These are phyloP conservation scores for Parastagonospora nodorum DNA, from an alignment of 2,329 filamentous ascomycete species.

Conservation along the genomic window DNA sequence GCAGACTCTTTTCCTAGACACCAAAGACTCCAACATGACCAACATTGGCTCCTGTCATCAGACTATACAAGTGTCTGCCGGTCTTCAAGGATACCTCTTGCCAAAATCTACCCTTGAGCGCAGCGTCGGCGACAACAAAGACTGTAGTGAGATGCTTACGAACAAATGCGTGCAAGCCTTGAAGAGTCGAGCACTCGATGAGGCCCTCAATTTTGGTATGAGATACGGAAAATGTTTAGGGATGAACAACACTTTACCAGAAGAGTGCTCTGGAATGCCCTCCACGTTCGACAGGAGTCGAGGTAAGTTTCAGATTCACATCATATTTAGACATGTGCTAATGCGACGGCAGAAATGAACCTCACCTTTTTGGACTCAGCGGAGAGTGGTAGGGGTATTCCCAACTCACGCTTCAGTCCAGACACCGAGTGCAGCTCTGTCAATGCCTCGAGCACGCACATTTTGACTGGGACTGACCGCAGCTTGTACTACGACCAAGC, in stretches of 20 bases:
- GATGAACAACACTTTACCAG: background rate
- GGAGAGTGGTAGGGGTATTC: background rate
- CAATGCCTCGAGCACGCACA: background rate
- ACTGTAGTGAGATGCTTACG: background rate
- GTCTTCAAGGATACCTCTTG: background rate
- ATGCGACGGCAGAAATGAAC: background rate
- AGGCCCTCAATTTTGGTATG: background rate
- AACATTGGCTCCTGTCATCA: background rate
- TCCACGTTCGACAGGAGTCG: too few relatives aligned
- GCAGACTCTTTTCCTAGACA: background rate
- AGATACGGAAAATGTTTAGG: background rate
- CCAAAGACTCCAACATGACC: background rate
- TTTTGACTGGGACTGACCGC: background rate
- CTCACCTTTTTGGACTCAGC: background rate
- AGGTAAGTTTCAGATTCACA: too few relatives aligned
- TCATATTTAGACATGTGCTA: background rate
- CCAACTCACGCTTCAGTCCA: background rate
- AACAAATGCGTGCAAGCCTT: background rate
- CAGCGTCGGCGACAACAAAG: background rate
- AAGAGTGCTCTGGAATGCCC: background rate
- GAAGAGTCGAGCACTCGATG: background rate
- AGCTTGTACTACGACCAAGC: background rate
- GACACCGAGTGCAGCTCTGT: background rate
- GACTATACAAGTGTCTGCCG: background rate
- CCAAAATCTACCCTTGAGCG: background rate